Conservation (phyloP, 176 grass and related monocot genomes). For the Areca catechu region DNA sequence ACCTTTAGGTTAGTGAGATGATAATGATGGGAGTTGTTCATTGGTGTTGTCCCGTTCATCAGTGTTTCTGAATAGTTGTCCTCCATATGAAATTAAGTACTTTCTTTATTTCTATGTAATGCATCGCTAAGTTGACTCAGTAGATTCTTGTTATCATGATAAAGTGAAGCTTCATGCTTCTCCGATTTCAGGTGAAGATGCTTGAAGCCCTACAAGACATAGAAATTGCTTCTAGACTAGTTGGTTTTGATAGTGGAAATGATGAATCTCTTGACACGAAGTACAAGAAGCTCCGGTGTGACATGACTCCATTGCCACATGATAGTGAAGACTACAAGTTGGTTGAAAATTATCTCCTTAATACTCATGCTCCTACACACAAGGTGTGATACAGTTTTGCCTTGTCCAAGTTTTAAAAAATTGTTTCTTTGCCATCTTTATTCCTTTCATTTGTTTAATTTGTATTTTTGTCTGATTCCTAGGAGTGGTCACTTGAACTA, state of each 20-base stretch:
- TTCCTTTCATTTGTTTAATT: not conserved
- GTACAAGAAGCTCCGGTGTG: slow-evolving; percentile 71
- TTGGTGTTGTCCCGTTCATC: too few relatives aligned
- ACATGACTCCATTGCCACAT: slow-evolving; percentile 50
- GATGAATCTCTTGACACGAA: slow-evolving; percentile 88
- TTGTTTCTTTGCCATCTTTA: slow-evolving; percentile 1
- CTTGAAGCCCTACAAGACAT: slow-evolving; percentile 95
- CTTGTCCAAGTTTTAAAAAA: not conserved
- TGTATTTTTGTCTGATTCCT: slow-evolving; percentile 14
- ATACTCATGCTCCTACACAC: slow-evolving; percentile 93
- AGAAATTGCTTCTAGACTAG: slow-evolving; percentile 92
- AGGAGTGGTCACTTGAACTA: slow-evolving; percentile 91
- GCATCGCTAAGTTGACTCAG: too few relatives aligned
- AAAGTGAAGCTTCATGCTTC: too few relatives aligned
- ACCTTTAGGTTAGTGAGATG: too few relatives aligned
- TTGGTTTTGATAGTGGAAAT: slow-evolving; percentile 68
- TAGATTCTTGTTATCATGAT: too few relatives aligned
- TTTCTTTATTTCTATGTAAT: too few relatives aligned
- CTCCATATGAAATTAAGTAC: too few relatives aligned
- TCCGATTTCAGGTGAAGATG: slow-evolving; percentile 70
- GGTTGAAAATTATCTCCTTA: slow-evolving; percentile 69
- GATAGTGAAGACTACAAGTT: slow-evolving; percentile 86
- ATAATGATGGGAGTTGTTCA: too few relatives aligned
- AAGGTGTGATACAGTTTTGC: slow-evolving; percentile 45
- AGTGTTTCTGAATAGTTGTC: too few relatives aligned